A percentile compares a stretch with the other conserved stretches of the same genome.
These are phyloP conservation scores for Tricholoma sp. DNA, from an alignment of 768 basidiomycete genomes.

Conservation along the genomic window DNA sequence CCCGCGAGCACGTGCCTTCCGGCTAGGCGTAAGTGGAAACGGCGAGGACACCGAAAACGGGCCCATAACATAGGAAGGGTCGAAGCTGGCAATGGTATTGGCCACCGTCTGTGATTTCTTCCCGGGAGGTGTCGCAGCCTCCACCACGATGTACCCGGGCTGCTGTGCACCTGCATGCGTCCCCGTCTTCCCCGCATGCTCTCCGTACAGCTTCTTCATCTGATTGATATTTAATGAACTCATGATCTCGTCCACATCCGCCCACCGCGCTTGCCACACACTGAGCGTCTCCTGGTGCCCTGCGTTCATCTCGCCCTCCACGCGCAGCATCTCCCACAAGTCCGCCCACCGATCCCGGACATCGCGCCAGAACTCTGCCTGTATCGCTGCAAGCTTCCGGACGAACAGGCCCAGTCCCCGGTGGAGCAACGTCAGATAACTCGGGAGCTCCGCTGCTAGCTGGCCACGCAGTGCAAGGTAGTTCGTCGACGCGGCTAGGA, in stretches of 20 bases:
- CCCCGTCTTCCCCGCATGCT: conserved; percentile 10
- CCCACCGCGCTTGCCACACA: conserved; percentile 70
- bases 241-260: conserved; percentile 53
- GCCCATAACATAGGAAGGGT: conserved; percentile 14
- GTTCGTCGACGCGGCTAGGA: conserved; percentile 69
- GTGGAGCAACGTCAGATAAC: conserved; percentile 53
- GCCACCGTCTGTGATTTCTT: conserved; percentile 8
- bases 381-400: conserved; percentile 47
- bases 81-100: conserved; percentile 21
- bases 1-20: conserved; percentile 20
- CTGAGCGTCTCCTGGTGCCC: conserved; percentile 63
- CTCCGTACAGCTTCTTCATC: conserved; percentile 19
- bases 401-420: conserved; percentile 53
- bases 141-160: conserved; percentile 11
- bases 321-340: conserved; percentile 80
- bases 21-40: conserved; percentile 19
- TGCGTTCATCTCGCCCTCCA: conserved; percentile 65
- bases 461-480: conserved; percentile 76
- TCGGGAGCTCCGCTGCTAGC: conserved; percentile 65
- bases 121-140: neutral
- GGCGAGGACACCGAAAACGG: conserved; percentile 24
- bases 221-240: conserved; percentile 28
- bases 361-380: conserved; percentile 55
- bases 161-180: conserved; percentile 2
- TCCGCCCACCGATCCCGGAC: conserved; percentile 66